These are phyloP conservation scores for Suhomyces kilbournensis DNA, from an alignment of 805 yeast species.

Conservation along the genomic window DNA sequence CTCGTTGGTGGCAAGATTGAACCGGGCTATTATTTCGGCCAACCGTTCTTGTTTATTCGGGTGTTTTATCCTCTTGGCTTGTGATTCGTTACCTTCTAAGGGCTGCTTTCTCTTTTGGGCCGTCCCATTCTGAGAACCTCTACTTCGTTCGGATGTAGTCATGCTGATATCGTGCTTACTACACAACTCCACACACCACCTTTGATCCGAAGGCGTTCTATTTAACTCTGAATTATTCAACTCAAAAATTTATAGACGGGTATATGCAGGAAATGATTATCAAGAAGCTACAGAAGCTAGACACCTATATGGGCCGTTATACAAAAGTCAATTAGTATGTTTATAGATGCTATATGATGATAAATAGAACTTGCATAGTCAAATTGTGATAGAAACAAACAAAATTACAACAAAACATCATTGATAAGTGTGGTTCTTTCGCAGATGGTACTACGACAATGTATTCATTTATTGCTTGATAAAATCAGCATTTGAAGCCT, in stretches of 20 bases:
- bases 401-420: too few relatives aligned
- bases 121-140: background rate
- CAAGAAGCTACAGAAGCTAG: too few relatives aligned
- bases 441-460: too few relatives aligned
- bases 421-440: too few relatives aligned
- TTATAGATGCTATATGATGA: background rate
- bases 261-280: background rate
- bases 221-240: background rate
- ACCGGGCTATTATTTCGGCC: slow-evolving; percentile 43
- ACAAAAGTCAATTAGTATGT: too few relatives aligned
- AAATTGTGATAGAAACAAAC: background rate
- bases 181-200: background rate
- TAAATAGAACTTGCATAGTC: background rate
- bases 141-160: slow-evolving; percentile 1
- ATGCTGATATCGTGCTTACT: background rate
- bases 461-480: slow-evolving; percentile 27
- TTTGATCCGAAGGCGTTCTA: background rate
- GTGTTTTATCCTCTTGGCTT: background rate
- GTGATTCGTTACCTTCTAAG: background rate
- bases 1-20: slow-evolving; percentile 54
- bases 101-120: background rate
- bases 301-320: too few relatives aligned
- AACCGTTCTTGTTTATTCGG: slow-evolving; percentile 20
- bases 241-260: background rate
- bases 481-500: slow-evolving; percentile 36